phyloP scores from a whole-genome alignment of 495 filamentous ascomycete species.

The Podospora didyma region DNA sequence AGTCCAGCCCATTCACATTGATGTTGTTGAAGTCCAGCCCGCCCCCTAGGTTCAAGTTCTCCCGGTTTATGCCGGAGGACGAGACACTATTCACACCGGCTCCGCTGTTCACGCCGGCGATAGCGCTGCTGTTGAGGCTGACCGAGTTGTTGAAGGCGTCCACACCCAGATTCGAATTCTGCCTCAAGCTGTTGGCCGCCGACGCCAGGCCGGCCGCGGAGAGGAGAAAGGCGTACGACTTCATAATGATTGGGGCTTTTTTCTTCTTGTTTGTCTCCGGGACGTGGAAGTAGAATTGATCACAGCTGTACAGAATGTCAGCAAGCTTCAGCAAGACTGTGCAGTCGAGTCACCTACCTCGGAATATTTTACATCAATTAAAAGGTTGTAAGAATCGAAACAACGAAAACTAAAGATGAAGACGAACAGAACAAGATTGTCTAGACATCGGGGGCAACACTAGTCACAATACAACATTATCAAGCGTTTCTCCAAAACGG shows the following conservation, averaged over 20 bases:
- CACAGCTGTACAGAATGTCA: conserved; percentile 1
- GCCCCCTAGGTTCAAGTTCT: conserved; percentile 5
- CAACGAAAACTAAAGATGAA: too few relatives aligned
- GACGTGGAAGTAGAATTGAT: neutral
- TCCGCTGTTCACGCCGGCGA: neutral
- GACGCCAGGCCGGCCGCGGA: conserved; percentile 29
- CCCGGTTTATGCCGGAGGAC: neutral
- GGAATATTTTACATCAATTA: too few relatives aligned
- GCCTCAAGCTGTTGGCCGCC: conserved; percentile 16
- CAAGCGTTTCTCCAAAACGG: too few relatives aligned
- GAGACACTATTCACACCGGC: neutral
- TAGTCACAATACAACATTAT: too few relatives aligned
- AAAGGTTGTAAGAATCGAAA: too few relatives aligned
- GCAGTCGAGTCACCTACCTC: too few relatives aligned
- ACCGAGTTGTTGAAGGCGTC: neutral
- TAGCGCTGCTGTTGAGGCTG: conserved; percentile 4
- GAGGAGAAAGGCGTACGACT: conserved; percentile 20
- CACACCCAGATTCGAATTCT: neutral
- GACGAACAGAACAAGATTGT: too few relatives aligned
- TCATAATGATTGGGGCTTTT: conserved; percentile 19
- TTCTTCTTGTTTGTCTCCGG: too few relatives aligned
- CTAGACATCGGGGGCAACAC: too few relatives aligned
- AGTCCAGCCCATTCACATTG: conserved; percentile 31
- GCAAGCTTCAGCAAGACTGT: too few relatives aligned
- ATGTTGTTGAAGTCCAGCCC: conserved; percentile 19